Evolutionary conservation across 345 rosid genomes (phyloP), one percentile per base, ranked within the genome.

Genomic region (Ceriops tagal): DNA sequence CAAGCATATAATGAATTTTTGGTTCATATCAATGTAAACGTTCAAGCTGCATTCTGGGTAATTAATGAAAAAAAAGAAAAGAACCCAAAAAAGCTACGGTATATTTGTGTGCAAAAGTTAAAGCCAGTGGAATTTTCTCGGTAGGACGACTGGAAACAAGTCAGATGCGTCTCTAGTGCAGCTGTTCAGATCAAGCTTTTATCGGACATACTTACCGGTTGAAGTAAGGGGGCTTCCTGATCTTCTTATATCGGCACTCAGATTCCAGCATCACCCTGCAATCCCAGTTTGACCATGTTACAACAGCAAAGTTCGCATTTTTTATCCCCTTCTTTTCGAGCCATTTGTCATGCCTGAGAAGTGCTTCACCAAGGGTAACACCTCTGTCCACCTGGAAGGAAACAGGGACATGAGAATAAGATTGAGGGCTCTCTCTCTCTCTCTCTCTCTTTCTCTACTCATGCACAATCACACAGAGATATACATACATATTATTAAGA

Each of bases 281-380:
- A 72, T 82, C 85, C 83, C 85, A 82, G 62, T 79, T 79, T 5
- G 85, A 77, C 85, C 85, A 82, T 37, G 85, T 79, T 28, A 82
- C 85, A 53, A 79, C 75, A 34, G 79, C 85, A 31, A 82, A 82
- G 60, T 74, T 82, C 5, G 77, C 47, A 57, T 58, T 74, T 65
- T 82, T 82, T 31, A 82, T 79, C 65, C 85, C 85, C 66, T 77
- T 82, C 68, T 77, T 74, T 73, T 77, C 85, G 51, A 82, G 85
- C 85, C 85, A 82, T 72, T 79, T 77, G 67, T 82, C 83, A 66
- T 82, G 85, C 73, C 75, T 77, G 43, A 82, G 77, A 26, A 82
- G 85, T 52, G 85, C 85, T 70, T 77, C 83, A 58, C 81, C 69
- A n/a, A 79, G 67, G 18, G 81, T 79, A 52, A 82, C 79, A 68